phyloP scores from a whole-genome alignment of 345 rosid genomes.

The Brassica cretica region DNA sequence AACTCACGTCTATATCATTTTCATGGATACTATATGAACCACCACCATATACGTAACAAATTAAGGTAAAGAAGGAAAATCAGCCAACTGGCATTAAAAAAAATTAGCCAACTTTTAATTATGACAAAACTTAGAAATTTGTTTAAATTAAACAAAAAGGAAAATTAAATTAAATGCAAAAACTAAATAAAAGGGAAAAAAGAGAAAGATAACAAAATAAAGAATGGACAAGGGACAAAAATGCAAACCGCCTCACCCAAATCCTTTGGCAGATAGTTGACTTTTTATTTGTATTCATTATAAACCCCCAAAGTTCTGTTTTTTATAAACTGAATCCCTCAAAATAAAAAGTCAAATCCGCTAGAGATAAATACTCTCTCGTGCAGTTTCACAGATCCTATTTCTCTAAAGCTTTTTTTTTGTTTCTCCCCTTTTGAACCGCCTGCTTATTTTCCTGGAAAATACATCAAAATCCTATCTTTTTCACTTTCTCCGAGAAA shows the following conservation, averaged over 20 bases:
- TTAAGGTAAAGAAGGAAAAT: not conserved
- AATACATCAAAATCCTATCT: not conserved
- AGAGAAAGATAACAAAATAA: not conserved
- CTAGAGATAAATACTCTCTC: constrained; percentile 33
- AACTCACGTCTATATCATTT: constrained; percentile 36
- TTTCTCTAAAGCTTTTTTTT: constrained; percentile 31
- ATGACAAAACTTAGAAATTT: not conserved
- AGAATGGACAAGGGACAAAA: constrained; percentile 24
- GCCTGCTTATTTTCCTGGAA: constrained; percentile 25
- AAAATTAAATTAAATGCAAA: not conserved
- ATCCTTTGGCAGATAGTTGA: constrained; percentile 39
- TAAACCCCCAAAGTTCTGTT: not conserved
- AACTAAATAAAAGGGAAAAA: not conserved
- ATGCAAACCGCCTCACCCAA: constrained; percentile 32
- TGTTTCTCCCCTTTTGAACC: constrained; percentile 15
- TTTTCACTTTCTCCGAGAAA: constrained; percentile 18
- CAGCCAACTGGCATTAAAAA: not conserved
- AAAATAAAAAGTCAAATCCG: constrained; percentile 40
- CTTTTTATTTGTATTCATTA: constrained; percentile 37
- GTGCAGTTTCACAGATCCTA: constrained; percentile 35
- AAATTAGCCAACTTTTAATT: not conserved
- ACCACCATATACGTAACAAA: not conserved
- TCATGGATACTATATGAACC: constrained; percentile 37
- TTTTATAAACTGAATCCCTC: constrained; percentile 6
- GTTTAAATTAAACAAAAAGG: not conserved